phyloP scores from a whole-genome alignment of 1,139 yeast genomes.

The Pneumocystis sp. region DNA sequence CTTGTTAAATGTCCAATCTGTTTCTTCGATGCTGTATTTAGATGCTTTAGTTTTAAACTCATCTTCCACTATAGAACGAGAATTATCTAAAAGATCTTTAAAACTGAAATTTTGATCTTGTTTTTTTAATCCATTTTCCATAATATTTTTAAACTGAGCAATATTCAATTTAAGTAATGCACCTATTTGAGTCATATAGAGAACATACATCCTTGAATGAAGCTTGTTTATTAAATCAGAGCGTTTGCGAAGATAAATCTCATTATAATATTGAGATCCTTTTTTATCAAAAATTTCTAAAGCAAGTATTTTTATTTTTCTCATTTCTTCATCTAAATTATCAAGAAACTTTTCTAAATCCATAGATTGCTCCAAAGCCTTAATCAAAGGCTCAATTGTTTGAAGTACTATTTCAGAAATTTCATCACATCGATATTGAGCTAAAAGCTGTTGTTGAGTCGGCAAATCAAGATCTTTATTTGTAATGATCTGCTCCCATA shows the following conservation, averaged over 20 bases:
- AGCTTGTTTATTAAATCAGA: conserved; percentile 32
- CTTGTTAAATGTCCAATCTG: conserved; percentile 19
- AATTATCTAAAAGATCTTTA: not conserved
- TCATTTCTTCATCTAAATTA: conserved; percentile 20
- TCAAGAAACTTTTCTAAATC: conserved; percentile 11
- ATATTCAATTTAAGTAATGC: conserved; percentile 25
- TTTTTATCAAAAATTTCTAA: conserved; percentile 40
- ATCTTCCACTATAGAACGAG: not conserved
- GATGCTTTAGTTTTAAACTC: conserved; percentile 21
- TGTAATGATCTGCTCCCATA: conserved; percentile 87
- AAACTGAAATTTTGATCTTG: conserved; percentile 1
- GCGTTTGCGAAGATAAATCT: conserved; percentile 46
- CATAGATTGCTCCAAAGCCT: conserved; percentile 11
- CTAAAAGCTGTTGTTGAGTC: conserved; percentile 87
- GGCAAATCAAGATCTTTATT: conserved; percentile 92
- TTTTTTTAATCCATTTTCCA: conserved; percentile 17
- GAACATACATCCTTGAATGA: conserved; percentile 30
- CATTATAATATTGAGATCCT: conserved; percentile 49
- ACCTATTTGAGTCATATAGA: conserved; percentile 32
- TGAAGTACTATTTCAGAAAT: conserved; percentile 42
- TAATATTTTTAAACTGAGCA: conserved; percentile 17
- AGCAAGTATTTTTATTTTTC: conserved; percentile 30
- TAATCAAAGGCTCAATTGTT: conserved; percentile 18
- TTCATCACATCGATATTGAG: conserved; percentile 89
- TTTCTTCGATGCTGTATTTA: conserved; percentile 18